Evolutionary conservation across 2,329 filamentous ascomycete species (phyloP).

Genomic region (Aureobasidium sp.): DNA sequence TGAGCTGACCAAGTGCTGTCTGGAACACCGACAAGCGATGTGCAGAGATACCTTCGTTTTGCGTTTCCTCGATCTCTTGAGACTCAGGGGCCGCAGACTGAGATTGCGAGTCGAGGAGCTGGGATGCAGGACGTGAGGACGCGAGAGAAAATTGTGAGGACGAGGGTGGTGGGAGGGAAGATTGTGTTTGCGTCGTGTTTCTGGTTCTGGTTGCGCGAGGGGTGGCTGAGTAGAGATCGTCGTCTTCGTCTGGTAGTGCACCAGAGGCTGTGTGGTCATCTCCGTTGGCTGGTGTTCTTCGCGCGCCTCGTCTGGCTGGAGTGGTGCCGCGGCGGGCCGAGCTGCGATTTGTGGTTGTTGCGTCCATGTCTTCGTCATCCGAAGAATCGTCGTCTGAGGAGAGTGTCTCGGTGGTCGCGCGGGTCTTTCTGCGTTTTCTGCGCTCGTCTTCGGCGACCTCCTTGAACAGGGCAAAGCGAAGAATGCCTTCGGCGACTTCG

Average conservation of each 20-base stretch:
- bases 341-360: constrained; percentile 36
- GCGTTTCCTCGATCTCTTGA: constrained; percentile 26
- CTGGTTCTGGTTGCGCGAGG: constrained; percentile 31
- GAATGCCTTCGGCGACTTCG: constrained; percentile 75
- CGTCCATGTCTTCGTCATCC: constrained; percentile 54
- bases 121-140: constrained; percentile 72
- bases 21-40: constrained; percentile 69
- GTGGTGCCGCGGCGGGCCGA: constrained; percentile 21
- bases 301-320: constrained; percentile 9
- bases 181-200: constrained; percentile 24
- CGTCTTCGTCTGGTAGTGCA: constrained; percentile 41
- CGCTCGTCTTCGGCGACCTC: constrained; percentile 77
- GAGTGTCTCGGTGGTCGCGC: constrained; percentile 49
- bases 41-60: constrained; percentile 46
- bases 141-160: constrained; percentile 63
- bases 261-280: constrained; percentile 24
- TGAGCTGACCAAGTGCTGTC: constrained; percentile 71
- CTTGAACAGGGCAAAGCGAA: constrained; percentile 95
- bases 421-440: constrained; percentile 74
- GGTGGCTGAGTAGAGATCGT: constrained; percentile 48
- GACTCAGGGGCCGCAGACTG: constrained; percentile 15
- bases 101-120: constrained; percentile 51
- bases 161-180: constrained; percentile 30
- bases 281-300: constrained; percentile 14
- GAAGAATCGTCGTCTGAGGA: constrained; percentile 50